Evolutionary conservation across 495 filamentous ascomycete genomes (phyloP).

Genomic region (Saxophila tyrrhenica): DNA sequence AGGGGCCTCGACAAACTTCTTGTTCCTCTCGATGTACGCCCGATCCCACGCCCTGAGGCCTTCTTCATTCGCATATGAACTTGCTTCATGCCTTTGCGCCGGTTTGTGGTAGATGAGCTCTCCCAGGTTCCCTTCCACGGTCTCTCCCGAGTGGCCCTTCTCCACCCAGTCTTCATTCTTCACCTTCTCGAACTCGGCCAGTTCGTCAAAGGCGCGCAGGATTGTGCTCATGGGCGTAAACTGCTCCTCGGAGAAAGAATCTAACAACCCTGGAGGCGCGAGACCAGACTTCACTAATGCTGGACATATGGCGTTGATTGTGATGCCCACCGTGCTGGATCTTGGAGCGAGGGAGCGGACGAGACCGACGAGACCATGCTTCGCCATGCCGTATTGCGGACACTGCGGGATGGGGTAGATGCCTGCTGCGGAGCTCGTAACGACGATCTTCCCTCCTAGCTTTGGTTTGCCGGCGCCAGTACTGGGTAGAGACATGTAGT

Average conservation of each 20-base stretch:
- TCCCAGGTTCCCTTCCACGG: conserved; percentile 17
- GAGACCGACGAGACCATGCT: conserved; percentile 31
- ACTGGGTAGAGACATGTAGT: conserved; percentile 28
- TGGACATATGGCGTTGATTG: conserved; percentile 33
- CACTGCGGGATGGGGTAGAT: conserved; percentile 23
- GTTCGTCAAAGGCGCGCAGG: conserved; percentile 20
- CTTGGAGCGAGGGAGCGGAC: conserved; percentile 22
- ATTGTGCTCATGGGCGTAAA: conserved; percentile 34
- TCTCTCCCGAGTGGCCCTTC: conserved; percentile 10
- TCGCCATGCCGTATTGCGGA: conserved; percentile 30
- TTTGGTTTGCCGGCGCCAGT: conserved; percentile 6
- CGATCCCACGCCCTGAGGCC: conserved; percentile 9
- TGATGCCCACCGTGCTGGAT: conserved; percentile 28
- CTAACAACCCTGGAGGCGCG: conserved; percentile 28
- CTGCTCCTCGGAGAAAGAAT: conserved; percentile 30
- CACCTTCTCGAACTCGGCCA: conserved; percentile 9
- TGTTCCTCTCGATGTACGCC: conserved; percentile 16
- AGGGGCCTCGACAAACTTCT: conserved; percentile 9
- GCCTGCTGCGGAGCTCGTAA: conserved; percentile 23
- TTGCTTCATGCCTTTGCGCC: background rate
- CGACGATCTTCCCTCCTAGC: conserved; percentile 20
- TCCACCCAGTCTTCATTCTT: conserved; percentile 9
- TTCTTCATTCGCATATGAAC: conserved; percentile 1
- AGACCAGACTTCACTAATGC: conserved; percentile 30
- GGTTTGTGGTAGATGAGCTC: conserved; percentile 11